Percentiles rank a stretch among this genome's conserved stretches.
These are phyloP conservation scores for Camellia oleifera DNA, from an alignment of 179 eudicot genomes.

Conservation along the genomic window DNA sequence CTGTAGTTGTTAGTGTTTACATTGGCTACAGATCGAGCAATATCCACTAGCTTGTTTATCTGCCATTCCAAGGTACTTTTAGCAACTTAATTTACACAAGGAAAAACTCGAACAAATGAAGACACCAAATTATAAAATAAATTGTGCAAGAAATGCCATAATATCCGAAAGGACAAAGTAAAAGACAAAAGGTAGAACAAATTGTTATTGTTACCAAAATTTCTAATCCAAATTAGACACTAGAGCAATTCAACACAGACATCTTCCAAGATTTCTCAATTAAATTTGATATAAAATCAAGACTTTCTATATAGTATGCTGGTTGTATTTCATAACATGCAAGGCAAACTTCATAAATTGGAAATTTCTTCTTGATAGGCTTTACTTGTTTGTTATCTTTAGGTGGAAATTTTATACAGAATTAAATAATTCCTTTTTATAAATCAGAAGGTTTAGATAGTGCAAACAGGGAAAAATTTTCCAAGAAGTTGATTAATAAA, in stretches of 20 bases:
- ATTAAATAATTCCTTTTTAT: no score
- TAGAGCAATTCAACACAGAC: background rate
- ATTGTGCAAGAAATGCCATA: constrained; percentile 2
- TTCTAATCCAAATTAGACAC: background rate
- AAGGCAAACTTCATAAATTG: background rate
- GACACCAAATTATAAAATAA: background rate
- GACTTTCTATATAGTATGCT: background rate
- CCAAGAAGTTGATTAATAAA: no score
- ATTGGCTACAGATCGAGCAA: constrained; percentile 76
- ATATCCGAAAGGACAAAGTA: background rate
- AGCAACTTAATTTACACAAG: background rate
- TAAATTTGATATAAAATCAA: background rate
- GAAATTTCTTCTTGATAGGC: background rate
- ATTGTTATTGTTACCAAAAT: background rate
- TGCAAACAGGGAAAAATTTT: no score
- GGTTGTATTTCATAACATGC: background rate
- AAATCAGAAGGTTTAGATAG: background rate
- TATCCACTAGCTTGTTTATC: constrained; percentile 88
- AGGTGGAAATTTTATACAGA: background rate
- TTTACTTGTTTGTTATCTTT: background rate
- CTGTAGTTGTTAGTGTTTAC: constrained; percentile 69
- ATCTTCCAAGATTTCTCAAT: background rate
- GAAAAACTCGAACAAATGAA: background rate
- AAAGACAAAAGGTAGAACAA: background rate
- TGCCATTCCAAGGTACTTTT: constrained; percentile 30